phyloP scores from a whole-genome alignment of 805 yeast genomes.

The Nakazawaea siamensis region DNA sequence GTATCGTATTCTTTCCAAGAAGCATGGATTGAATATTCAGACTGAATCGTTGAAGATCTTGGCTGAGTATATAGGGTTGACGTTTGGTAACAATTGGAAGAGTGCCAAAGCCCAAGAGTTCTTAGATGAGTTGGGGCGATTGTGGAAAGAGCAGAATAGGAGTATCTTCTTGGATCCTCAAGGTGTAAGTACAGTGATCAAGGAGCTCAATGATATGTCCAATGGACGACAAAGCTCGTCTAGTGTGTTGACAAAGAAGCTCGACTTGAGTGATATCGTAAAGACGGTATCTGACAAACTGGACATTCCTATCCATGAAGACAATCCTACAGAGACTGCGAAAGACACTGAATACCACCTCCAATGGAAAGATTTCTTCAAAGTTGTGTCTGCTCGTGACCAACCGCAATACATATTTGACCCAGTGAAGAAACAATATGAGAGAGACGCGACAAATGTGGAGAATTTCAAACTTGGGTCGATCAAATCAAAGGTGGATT shows the following conservation, averaged over 20 bases:
- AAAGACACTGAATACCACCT: conserved; percentile 16
- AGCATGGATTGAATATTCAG: conserved; percentile 85
- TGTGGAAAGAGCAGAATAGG: conserved; percentile 86
- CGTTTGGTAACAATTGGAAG: conserved; percentile 85
- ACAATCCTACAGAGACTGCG: conserved; percentile 1
- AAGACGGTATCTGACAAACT: conserved; percentile 7
- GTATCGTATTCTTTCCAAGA: conserved; percentile 81
- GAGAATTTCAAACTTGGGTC: conserved; percentile 14
- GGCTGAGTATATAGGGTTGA: conserved; percentile 67
- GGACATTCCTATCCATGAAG: conserved; percentile 6
- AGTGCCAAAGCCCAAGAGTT: conserved; percentile 51
- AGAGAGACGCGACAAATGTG: conserved; percentile 8
- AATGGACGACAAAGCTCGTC: neutral
- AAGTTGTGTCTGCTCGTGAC: conserved; percentile 50
- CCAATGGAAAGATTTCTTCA: conserved; percentile 70
- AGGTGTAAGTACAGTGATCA: conserved; percentile 54
- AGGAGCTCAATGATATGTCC: conserved; percentile 30
- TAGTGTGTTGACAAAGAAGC: neutral
- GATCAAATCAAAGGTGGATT: conserved; percentile 24
- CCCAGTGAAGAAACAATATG: conserved; percentile 49
- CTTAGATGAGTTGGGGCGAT: conserved; percentile 68
- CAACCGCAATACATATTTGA: conserved; percentile 65
- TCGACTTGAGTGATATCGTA: conserved; percentile 9
- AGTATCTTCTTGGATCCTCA: conserved; percentile 80
- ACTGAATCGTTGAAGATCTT: conserved; percentile 71